Conservation (phyloP, 192 early-diverging fungal species). For the Backusella westeae region DNA sequence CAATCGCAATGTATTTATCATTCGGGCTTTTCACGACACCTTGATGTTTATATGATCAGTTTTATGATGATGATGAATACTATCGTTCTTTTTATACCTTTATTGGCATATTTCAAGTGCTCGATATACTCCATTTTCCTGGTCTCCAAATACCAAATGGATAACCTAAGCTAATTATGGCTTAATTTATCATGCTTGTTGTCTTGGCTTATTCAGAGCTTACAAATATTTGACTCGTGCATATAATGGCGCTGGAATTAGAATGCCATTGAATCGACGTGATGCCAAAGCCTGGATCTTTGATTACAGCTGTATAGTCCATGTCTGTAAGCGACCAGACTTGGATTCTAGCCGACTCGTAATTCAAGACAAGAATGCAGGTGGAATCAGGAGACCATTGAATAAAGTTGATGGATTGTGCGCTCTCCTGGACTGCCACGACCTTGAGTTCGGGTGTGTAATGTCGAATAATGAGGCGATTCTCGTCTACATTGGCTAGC, state of each 20-base stretch:
- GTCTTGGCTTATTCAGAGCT: conserved; percentile 17
- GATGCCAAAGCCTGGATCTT: conserved; percentile 50
- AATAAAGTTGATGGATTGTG: conserved; percentile 50
- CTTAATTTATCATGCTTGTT: neutral
- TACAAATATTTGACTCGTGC: conserved; percentile 7
- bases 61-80: neutral
- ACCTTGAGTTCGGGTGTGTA: conserved; percentile 63
- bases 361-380: conserved; percentile 53
- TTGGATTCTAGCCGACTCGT: conserved; percentile 41
- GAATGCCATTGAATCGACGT: neutral
- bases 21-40: conserved; percentile 60
- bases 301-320: conserved; percentile 54
- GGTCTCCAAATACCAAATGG: conserved; percentile 65
- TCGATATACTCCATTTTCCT: conserved; percentile 59
- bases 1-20: conserved; percentile 58
- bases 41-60: conserved; percentile 3
- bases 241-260: conserved; percentile 24
- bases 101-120: conserved; percentile 63
- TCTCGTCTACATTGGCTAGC: conserved; percentile 67
- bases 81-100: conserved; percentile 36
- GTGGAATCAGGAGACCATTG: conserved; percentile 68
- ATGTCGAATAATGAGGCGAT: conserved; percentile 64
- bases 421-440: conserved; percentile 52
- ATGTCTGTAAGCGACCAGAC: conserved; percentile 59
- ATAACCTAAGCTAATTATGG: conserved; percentile 51